Conservation (phyloP, 371 early-diverging fungal genomes). For the Cladochytrium tenue region DNA sequence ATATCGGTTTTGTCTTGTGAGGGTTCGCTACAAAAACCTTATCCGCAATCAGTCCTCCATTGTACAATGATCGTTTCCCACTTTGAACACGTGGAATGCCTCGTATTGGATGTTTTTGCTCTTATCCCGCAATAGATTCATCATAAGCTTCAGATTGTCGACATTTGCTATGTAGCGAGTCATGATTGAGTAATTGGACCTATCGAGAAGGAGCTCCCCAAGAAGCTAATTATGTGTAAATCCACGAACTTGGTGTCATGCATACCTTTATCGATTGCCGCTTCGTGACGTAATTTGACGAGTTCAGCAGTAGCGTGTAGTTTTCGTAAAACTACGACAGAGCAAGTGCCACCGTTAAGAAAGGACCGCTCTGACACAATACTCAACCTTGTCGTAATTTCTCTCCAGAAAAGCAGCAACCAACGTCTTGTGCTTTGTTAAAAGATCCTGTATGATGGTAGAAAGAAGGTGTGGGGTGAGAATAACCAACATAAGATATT, state of each 20-base stretch:
- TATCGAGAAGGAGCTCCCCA: conserved; percentile 94
- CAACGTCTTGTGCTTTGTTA: conserved; percentile 89
- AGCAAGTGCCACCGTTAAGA: not conserved
- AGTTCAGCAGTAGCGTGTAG: conserved; percentile 81
- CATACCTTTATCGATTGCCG: conserved; percentile 93
- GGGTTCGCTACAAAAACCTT: conserved; percentile 98
- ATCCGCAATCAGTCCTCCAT: not conserved
- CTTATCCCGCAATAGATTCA: conserved; percentile 91
- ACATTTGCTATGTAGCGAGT: conserved; percentile 88
- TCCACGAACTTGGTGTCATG: conserved; percentile 5
- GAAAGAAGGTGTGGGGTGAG: too few species aligned
- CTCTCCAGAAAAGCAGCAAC: conserved; percentile 85
- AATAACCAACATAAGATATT: too few species aligned
- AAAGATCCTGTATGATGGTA: conserved; percentile 67
- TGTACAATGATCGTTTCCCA: conserved; percentile 13
- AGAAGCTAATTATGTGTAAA: conserved; percentile 63
- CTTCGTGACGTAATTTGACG: conserved; percentile 94
- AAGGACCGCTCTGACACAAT: conserved; percentile 3
- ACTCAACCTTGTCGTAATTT: conserved; percentile 79
- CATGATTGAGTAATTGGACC: conserved; percentile 94
- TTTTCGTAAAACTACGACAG: conserved; percentile 78
- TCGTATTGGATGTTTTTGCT: conserved; percentile 97
- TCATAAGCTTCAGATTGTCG: conserved; percentile 94
- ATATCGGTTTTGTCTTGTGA: conserved; percentile 87
- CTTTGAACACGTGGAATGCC: conserved; percentile 98